Evolutionary conservation across 225 moss, liverwort and hornwort genomes (phyloP).

Genomic region (Neckera pumila): DNA sequence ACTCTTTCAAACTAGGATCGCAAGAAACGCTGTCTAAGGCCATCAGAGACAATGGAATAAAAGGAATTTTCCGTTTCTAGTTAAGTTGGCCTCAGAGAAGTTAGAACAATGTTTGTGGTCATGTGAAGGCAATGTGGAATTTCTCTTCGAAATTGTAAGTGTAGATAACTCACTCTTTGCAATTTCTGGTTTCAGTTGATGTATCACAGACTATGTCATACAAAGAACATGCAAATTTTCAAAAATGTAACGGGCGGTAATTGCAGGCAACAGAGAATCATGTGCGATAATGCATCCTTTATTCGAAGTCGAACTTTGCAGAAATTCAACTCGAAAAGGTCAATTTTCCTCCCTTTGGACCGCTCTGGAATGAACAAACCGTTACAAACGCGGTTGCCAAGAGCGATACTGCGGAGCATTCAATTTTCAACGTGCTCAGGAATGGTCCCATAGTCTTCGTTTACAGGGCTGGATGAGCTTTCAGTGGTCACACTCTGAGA

Average conservation of each 20-base stretch:
- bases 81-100: not conserved
- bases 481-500: constrained; percentile 1
- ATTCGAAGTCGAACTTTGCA: not conserved
- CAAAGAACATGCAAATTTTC: not conserved
- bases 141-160: not conserved
- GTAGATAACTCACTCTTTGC: not conserved
- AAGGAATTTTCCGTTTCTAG: not conserved
- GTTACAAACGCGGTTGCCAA: not conserved
- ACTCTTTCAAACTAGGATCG: not conserved
- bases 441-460: not conserved
- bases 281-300: not conserved
- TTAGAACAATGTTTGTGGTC: not conserved
- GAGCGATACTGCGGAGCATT: not conserved
- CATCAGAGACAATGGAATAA: not conserved
- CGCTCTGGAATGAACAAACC: not conserved
- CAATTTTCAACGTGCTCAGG: not conserved
- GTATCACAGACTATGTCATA: not conserved
- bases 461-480: constrained; percentile 1
- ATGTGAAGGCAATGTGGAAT: not conserved
- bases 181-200: not conserved
- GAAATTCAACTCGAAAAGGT: not conserved
- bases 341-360: not conserved
- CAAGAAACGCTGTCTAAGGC: not conserved
- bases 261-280: not conserved
- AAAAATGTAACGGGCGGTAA: not conserved